Evolutionary conservation across 2,329 filamentous ascomycete genomes (phyloP), one percentile per base, ranked within the genome.

Genomic region (Fusarium duplospermum): DNA sequence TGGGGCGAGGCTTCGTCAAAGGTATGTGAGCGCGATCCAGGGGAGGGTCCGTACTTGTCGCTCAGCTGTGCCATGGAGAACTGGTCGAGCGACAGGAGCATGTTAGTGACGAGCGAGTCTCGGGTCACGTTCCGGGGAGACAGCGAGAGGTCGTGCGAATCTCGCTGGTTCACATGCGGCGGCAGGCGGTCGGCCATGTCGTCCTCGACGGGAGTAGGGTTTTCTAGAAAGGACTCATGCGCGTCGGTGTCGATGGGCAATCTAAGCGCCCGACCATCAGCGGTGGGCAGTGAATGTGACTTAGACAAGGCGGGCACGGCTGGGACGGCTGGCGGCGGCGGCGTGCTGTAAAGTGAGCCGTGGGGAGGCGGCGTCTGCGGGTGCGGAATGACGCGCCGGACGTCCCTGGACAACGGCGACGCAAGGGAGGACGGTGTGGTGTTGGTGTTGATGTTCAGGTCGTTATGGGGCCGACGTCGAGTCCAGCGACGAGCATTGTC

Each of bases 71-170:
- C 86, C 76, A 89, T 87, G 45, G 90, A 92, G 80, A 96, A 91
- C 82, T 96, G 93, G 83, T 98, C 96, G 73, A 99, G 91, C 45
- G 95, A 98, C 74, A 96, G 87, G 70, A 98, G 91, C 93, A 99
- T 96, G 83, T 98, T 97, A 83, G 96, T 93, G 69, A 99, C 94
- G 76, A 99, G 91, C 38, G 95, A 98, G 80, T 97, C 94, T 76
- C 96, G 91, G 45, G 93, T 94, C 72, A 94, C 91, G 81, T 94
- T 90, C 70, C 92, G 88, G 58, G 93, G 90, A 60, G 92, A 92
- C 78, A 97, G 88, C 67, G 94, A 95, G 71, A 98, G 88, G 82
- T 98, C 95, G 86, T 98, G 95, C 58, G 93, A 94, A 83, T 95
- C 92, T 74, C 88, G 85, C 64, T 82, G 80, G 76, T 72, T 80